Percentiles rank a stretch among this genome's conserved stretches.
Conservation (phyloP, 495 filamentous ascomycete genomes). For the Trichoderma reesei region DNA sequence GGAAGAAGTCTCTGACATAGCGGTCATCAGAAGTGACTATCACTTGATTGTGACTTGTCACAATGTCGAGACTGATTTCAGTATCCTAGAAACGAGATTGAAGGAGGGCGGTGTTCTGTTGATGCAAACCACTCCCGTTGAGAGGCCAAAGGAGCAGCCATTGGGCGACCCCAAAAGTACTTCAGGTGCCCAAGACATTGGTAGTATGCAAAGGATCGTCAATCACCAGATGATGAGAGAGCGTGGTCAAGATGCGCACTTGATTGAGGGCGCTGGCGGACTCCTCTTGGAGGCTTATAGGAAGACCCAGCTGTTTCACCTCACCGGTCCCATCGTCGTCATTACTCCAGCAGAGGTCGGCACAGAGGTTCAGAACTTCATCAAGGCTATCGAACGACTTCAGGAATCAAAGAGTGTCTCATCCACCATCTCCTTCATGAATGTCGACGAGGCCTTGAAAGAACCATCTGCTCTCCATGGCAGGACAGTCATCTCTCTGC, state of each 20-base stretch:
- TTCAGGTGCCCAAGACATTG: background rate
- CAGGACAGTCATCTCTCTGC: slow-evolving; percentile 19
- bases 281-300: background rate
- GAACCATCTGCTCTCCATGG: background rate
- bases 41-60: background rate
- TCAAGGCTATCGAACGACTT: background rate
- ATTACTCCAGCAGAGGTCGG: background rate
- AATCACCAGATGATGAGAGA: background rate
- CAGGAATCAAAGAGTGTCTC: background rate
- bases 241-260: no score
- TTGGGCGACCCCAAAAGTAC: background rate
- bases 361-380: background rate
- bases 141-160: background rate
- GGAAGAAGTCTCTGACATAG: background rate
- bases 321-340: background rate
- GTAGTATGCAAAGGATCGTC: background rate
- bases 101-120: background rate
- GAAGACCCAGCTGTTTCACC: background rate
- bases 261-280: background rate
- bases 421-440: background rate
- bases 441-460: background rate
- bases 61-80: background rate
- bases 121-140: background rate
- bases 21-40: background rate
- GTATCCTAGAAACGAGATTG: background rate